phyloP scores from a whole-genome alignment of 2,329 filamentous ascomycete genomes.

The Microdochium nivale region DNA sequence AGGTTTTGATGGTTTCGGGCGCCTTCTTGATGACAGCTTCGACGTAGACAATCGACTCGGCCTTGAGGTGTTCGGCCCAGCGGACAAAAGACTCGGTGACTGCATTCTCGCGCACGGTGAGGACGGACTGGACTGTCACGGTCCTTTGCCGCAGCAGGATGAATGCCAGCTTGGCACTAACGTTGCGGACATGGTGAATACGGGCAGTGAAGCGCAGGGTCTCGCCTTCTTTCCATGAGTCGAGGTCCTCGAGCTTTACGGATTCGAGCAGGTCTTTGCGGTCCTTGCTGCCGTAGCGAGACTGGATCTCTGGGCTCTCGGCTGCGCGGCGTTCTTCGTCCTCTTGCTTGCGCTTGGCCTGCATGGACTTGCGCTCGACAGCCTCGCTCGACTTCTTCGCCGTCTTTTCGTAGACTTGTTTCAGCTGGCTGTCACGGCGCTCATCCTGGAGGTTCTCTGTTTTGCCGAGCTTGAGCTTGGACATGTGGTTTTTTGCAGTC shows the following conservation, averaged over 20 bases:
- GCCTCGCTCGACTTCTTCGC: conserved; percentile 23
- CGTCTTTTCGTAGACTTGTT: conserved; percentile 21
- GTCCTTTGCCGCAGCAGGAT: conserved; percentile 79
- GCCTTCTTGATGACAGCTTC: conserved; percentile 66
- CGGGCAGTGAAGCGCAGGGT: conserved; percentile 61
- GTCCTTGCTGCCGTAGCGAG: conserved; percentile 16
- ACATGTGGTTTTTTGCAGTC: conserved; percentile 28
- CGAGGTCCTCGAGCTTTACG: conserved; percentile 11
- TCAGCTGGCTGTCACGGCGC: conserved; percentile 19
- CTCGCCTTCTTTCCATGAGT: conserved; percentile 44
- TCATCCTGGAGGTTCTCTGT: conserved; percentile 22
- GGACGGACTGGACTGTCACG: conserved; percentile 74
- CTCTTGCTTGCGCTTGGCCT: conserved; percentile 25
- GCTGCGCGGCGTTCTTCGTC: conserved; percentile 13
- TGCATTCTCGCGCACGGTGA: conserved; percentile 45
- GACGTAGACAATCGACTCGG: conserved; percentile 72
- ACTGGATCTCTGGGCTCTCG: conserved; percentile 15
- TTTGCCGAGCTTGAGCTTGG: conserved; percentile 26
- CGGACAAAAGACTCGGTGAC: conserved; percentile 70
- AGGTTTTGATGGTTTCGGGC: conserved; percentile 65
- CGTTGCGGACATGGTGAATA: conserved; percentile 69
- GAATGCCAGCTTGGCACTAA: conserved; percentile 79
- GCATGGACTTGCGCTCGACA: conserved; percentile 20
- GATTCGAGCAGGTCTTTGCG: conserved; percentile 35
- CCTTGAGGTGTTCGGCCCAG: conserved; percentile 76